phyloP scores from a whole-genome alignment of 169 alveolate genomes.

The Babesia bigemina region DNA sequence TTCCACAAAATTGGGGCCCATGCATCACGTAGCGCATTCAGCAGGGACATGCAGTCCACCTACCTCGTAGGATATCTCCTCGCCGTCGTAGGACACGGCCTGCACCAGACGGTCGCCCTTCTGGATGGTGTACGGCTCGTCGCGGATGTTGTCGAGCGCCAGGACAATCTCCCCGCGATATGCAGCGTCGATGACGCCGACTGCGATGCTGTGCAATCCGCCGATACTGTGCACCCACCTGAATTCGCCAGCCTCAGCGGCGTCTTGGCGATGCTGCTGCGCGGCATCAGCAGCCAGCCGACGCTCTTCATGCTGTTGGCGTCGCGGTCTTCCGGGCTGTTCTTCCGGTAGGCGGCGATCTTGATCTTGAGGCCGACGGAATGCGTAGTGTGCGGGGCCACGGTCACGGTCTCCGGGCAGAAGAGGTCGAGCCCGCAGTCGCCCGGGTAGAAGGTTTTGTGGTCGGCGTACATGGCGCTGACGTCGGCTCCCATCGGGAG shows the following conservation, averaged over 20 bases:
- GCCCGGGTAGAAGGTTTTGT: constrained; percentile 84
- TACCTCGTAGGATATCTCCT: constrained; percentile 80
- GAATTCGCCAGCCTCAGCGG: constrained; percentile 89
- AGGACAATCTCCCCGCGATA: constrained; percentile 88
- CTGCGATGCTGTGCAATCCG: constrained; percentile 19
- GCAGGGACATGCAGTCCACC: background rate
- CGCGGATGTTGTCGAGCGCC: constrained; percentile 87
- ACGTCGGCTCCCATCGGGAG: constrained; percentile 65
- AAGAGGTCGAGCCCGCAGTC: constrained; percentile 90
- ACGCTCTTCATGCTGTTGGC: constrained; percentile 31
- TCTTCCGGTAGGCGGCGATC: constrained; percentile 81
- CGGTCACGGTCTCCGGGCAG: constrained; percentile 80
- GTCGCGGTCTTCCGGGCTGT: constrained; percentile 18
- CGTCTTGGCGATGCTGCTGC: constrained; percentile 88
- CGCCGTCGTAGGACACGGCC: constrained; percentile 87
- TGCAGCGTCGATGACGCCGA: constrained; percentile 90
- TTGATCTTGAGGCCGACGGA: constrained; percentile 84
- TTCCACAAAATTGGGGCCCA: background rate
- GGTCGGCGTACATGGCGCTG: constrained; percentile 72
- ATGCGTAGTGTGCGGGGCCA: constrained; percentile 83
- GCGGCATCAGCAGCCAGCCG: constrained; percentile 84
- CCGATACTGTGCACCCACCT: constrained; percentile 36
- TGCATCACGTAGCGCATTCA: background rate
- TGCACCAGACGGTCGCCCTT: constrained; percentile 87
- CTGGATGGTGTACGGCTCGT: constrained; percentile 81